Evolutionary conservation across 768 basidiomycete species (phyloP).

Genomic region (Boletus vermiculosoides): DNA sequence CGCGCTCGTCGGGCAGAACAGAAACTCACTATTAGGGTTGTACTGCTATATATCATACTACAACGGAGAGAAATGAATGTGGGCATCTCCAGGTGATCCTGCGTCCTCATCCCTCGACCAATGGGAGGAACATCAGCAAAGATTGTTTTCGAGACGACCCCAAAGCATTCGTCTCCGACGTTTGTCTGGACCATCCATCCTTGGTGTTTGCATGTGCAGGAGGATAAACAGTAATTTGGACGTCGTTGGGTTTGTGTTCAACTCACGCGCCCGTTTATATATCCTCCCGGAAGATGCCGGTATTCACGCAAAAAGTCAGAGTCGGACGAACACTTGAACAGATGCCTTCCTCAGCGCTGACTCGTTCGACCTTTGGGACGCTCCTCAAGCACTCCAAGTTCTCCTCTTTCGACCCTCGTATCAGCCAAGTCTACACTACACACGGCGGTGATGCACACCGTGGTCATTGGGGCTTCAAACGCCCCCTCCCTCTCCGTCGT

Average conservation of each 20-base stretch:
- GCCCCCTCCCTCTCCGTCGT: slow-evolving; percentile 67
- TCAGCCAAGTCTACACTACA: slow-evolving; percentile 76
- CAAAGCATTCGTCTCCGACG: slow-evolving; percentile 62
- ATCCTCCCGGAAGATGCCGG: slow-evolving; percentile 27
- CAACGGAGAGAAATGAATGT: slow-evolving; percentile 32
- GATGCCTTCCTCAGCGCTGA: slow-evolving; percentile 28
- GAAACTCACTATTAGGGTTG: slow-evolving; percentile 8
- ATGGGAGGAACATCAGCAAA: slow-evolving; percentile 85
- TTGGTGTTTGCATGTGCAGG: slow-evolving; percentile 40
- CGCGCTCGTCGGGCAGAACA: background rate
- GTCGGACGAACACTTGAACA: background rate
- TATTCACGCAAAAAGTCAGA: background rate
- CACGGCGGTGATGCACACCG: slow-evolving; percentile 67
- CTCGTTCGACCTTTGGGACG: slow-evolving; percentile 69
- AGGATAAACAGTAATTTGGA: slow-evolving; percentile 81
- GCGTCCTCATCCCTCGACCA: slow-evolving; percentile 90
- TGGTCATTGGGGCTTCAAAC: slow-evolving; percentile 85
- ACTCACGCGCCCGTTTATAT: slow-evolving; percentile 30
- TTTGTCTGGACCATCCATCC: slow-evolving; percentile 88
- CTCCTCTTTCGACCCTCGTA: slow-evolving; percentile 71
- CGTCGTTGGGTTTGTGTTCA: slow-evolving; percentile 49
- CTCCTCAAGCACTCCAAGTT: slow-evolving; percentile 83
- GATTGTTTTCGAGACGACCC: slow-evolving; percentile 82
- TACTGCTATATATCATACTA: slow-evolving; percentile 8
- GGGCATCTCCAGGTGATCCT: slow-evolving; percentile 86